Evolutionary conservation across 306 rosid species (phyloP).

Genomic region (barrel medic (Medicago truncatula)): DNA sequence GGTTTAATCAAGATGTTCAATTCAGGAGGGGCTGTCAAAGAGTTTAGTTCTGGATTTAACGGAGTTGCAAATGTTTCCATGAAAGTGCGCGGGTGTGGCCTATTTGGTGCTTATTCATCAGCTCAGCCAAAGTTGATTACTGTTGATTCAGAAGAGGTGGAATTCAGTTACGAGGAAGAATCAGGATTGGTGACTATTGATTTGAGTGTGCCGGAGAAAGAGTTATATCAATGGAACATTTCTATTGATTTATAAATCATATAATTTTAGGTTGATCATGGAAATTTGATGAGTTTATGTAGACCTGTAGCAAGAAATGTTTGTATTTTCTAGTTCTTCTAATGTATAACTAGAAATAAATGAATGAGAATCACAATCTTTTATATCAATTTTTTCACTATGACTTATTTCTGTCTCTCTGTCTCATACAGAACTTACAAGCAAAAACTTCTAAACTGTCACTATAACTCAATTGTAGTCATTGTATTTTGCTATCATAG

Average conservation of each 20-base stretch:
- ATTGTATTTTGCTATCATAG: no score
- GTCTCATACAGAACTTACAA: no score
- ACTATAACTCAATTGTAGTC: no score
- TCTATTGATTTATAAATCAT: constrained; percentile 42
- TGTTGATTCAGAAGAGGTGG: constrained; percentile 60
- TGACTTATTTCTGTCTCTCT: no score
- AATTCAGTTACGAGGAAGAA: constrained; percentile 60
- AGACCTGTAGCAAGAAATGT: not conserved
- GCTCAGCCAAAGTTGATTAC: constrained; percentile 54
- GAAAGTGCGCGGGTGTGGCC: constrained; percentile 70
- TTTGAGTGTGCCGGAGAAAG: constrained; percentile 62
- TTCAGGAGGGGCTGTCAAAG: constrained; percentile 89
- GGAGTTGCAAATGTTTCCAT: constrained; percentile 43
- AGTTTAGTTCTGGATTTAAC: constrained; percentile 43
- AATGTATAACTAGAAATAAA: constrained; percentile 16
- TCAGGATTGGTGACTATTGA: constrained; percentile 63
- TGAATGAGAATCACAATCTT: constrained; percentile 8
- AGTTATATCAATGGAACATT: constrained; percentile 72
- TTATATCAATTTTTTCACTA: not conserved
- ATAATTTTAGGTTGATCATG: not conserved
- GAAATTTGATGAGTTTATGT: not conserved
- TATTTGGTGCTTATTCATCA: constrained; percentile 77
- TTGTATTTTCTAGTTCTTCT: constrained; percentile 18
- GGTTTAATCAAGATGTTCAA: constrained; percentile 88
- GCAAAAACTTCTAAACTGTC: no score